phyloP scores from a whole-genome alignment of 2,329 filamentous ascomycete species.

The Neopestalotiopsis rosae region DNA sequence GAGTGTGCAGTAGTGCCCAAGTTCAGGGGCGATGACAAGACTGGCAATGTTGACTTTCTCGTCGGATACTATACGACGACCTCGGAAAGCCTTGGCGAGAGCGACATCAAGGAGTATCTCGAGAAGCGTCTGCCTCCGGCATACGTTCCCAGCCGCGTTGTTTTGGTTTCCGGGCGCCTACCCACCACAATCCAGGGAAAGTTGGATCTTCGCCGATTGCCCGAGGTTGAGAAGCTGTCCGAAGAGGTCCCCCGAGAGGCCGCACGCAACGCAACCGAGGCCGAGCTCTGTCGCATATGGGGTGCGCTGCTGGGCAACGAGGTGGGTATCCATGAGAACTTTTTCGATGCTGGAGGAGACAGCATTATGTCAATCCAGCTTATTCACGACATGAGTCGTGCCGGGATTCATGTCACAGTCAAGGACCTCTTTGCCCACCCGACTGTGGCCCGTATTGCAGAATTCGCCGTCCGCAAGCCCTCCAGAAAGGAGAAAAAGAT shows the following conservation, averaged over 20 bases:
- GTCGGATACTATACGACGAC: neutral
- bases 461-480: neutral
- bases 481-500: neutral
- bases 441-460: neutral
- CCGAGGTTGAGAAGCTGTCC: neutral
- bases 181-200: neutral
- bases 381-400: neutral
- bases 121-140: neutral
- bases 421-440: conserved; percentile 4
- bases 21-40: neutral
- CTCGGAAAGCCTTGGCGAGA: neutral
- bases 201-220: neutral
- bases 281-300: neutral
- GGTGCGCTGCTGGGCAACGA: neutral
- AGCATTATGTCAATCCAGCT: conserved; percentile 2
- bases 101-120: neutral
- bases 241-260: neutral
- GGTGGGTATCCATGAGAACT: neutral
- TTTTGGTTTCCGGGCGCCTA: neutral
- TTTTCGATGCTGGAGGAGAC: neutral
- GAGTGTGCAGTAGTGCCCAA: neutral
- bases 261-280: neutral
- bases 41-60: neutral
- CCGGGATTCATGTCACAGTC: neutral
- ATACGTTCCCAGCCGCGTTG: neutral